Conservation (phyloP, 176 grass and related monocot species). For the Bromus sterilis region DNA sequence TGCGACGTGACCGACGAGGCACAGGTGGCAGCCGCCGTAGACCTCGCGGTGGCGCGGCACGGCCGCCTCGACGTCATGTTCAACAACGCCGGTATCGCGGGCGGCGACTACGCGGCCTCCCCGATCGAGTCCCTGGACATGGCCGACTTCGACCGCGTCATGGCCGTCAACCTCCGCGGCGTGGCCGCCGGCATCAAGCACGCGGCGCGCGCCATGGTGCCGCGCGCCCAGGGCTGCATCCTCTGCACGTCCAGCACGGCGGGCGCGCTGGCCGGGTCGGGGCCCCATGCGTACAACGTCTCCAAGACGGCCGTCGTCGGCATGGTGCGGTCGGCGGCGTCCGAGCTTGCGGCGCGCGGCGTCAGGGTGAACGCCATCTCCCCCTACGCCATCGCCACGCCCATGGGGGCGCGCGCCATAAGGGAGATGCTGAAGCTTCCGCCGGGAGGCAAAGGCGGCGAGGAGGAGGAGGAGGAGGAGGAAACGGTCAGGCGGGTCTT, state of each 20-base stretch:
- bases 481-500: neutral
- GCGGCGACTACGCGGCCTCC: neutral
- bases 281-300: constrained; percentile 1
- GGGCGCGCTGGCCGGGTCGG: neutral
- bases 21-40: neutral
- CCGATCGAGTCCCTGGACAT: neutral
- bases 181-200: constrained; percentile 56
- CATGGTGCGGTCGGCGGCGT: constrained; percentile 3
- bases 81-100: neutral
- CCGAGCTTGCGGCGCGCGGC: constrained; percentile 8
- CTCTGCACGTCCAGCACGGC: neutral
- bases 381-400: constrained; percentile 11
- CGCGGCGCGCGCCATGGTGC: constrained; percentile 56
- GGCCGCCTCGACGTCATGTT: neutral
- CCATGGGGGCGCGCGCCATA: neutral
- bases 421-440: neutral
- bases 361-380: constrained; percentile 28
- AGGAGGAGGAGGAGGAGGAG: neutral
- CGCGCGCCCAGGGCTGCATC: neutral
- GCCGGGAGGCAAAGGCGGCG: too few species aligned
- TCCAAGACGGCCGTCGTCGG: constrained; percentile 24
- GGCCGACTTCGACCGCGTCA: constrained; percentile 41
- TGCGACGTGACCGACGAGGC: constrained; percentile 2
- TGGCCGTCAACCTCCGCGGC: constrained; percentile 45
- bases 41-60: neutral